phyloP scores from a whole-genome alignment of 805 yeast species.

The Saccharomyces cerevisiae region DNA sequence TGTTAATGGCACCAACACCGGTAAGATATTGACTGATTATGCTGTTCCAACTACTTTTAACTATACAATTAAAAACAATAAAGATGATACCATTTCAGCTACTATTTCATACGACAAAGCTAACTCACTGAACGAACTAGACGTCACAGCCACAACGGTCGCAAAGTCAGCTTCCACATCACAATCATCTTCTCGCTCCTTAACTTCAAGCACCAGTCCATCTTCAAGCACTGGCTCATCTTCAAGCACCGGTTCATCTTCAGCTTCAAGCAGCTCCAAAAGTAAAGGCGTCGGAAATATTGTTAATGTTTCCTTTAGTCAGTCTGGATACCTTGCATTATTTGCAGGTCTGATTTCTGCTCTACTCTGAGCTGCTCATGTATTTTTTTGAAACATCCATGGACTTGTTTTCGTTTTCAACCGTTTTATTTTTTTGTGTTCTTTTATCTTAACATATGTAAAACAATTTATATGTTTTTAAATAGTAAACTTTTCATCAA shows the following conservation, averaged over 20 bases:
- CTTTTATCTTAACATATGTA: not conserved
- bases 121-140: slow-evolving; percentile 33
- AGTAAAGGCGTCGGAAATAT: slow-evolving; percentile 22
- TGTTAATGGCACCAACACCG: slow-evolving; percentile 38
- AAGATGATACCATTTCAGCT: slow-evolving; percentile 31
- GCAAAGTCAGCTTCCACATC: slow-evolving; percentile 12
- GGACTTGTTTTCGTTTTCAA: not conserved
- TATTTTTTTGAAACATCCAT: not conserved
- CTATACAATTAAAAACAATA: slow-evolving; percentile 33
- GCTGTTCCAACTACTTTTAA: slow-evolving; percentile 33
- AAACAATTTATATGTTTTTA: not conserved
- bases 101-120: slow-evolving; percentile 32
- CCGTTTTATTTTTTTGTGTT: not conserved
- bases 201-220: slow-evolving; percentile 13
- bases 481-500: not conserved
- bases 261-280: slow-evolving; percentile 8
- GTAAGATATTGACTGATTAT: slow-evolving; percentile 36
- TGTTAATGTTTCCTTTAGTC: slow-evolving; percentile 3
- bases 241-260: not conserved
- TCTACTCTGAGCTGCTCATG: slow-evolving; percentile 25
- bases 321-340: slow-evolving; percentile 27
- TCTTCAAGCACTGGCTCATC: slow-evolving; percentile 15
- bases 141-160: slow-evolving; percentile 12
- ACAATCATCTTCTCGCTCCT: slow-evolving; percentile 13
- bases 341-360: slow-evolving; percentile 34